phyloP scores from a whole-genome alignment of 2,329 filamentous ascomycete species.

The Neopestalotiopsis rosae region DNA sequence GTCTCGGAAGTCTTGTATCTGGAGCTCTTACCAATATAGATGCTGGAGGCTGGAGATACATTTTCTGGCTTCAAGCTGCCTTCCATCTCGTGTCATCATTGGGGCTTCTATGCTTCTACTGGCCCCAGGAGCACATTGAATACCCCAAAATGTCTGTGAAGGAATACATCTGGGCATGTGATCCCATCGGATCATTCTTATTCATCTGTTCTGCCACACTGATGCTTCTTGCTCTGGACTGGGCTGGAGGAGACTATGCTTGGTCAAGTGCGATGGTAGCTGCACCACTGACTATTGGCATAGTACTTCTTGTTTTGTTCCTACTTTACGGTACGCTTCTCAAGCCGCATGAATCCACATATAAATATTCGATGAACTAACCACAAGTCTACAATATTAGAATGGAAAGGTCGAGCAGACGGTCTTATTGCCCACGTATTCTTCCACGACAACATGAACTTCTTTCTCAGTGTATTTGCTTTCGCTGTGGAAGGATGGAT shows the following conservation, averaged over 20 bases:
- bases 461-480: constrained; percentile 58
- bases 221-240: constrained; percentile 50
- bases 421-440: constrained; percentile 62
- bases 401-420: constrained; percentile 60
- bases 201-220: constrained; percentile 50
- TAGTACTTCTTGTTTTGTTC: constrained; percentile 46
- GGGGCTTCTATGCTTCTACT: constrained; percentile 54
- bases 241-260: constrained; percentile 48
- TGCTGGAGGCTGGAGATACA: constrained; percentile 56
- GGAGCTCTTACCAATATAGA: constrained; percentile 56
- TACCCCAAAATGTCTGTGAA: constrained; percentile 43
- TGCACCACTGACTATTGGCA: constrained; percentile 46
- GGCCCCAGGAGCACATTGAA: constrained; percentile 45
- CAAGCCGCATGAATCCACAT: neutral
- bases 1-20: constrained; percentile 53
- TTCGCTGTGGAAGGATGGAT: constrained; percentile 65
- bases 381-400: constrained; percentile 33
- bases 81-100: constrained; percentile 54
- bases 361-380: neutral
- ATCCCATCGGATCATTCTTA: constrained; percentile 51
- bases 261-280: constrained; percentile 46
- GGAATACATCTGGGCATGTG: constrained; percentile 51
- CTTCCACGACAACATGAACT: constrained; percentile 58
- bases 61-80: constrained; percentile 64
- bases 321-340: constrained; percentile 43